Conservation (phyloP, 2,329 filamentous ascomycete genomes). For the Xylariaceae sp. region DNA sequence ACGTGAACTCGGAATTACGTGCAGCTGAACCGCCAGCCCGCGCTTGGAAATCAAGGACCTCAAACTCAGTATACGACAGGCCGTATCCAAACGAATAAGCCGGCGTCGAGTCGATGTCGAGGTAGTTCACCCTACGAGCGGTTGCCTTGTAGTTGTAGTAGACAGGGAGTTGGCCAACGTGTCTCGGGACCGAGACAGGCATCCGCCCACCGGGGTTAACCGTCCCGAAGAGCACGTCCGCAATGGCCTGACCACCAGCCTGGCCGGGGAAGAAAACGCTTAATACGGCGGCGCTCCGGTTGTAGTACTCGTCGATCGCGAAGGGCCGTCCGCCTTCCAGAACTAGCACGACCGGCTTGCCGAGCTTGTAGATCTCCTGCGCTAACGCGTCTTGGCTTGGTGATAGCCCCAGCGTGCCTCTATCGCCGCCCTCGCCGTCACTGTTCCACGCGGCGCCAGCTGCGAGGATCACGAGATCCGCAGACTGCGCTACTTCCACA, state of each 20-base stretch:
- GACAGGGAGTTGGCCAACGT: conserved; percentile 46
- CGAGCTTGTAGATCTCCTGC: conserved; percentile 45
- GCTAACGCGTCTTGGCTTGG: conserved; percentile 48
- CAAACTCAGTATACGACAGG: conserved; percentile 45
- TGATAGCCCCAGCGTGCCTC: conserved; percentile 47
- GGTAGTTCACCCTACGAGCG: conserved; percentile 39
- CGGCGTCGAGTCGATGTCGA: conserved; percentile 42
- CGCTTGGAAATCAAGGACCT: conserved; percentile 38
- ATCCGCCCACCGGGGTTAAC: conserved; percentile 44
- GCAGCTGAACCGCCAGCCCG: background rate
- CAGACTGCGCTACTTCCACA: conserved; percentile 42
- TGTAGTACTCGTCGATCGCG: conserved; percentile 48
- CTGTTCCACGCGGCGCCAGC: conserved; percentile 53
- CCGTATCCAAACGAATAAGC: conserved; percentile 47
- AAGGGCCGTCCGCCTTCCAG: conserved; percentile 52
- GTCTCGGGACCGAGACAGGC: conserved; percentile 45
- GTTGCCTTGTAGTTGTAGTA: conserved; percentile 46
- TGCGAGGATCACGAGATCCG: conserved; percentile 49
- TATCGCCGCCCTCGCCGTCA: conserved; percentile 52
- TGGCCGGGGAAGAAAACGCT: conserved; percentile 47
- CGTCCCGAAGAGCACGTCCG: conserved; percentile 45
- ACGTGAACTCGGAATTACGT: conserved; percentile 28
- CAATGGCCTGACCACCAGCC: conserved; percentile 45
- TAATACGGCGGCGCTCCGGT: conserved; percentile 48
- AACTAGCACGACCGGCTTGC: conserved; percentile 50